These are phyloP conservation scores for Geranium rotundifolium DNA, from an alignment of 345 rosid genomes.

Conservation along the genomic window DNA sequence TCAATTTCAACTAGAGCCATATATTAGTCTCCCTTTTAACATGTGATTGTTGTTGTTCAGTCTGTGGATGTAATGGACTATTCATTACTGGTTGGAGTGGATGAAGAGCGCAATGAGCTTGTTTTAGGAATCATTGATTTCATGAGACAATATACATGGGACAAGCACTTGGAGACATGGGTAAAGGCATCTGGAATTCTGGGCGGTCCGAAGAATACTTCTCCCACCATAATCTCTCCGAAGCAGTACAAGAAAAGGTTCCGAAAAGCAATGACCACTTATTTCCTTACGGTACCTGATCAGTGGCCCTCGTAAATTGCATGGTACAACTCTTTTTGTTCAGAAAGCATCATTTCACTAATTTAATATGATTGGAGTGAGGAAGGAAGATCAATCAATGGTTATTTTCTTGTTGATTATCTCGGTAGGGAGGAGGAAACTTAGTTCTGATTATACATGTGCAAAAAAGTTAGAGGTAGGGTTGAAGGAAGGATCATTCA, in stretches of 20 bases:
- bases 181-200: slow-evolving; percentile 83
- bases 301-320: slow-evolving; percentile 63
- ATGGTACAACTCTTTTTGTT: neutral
- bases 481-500: neutral
- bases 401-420: too few relatives aligned
- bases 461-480: too few relatives aligned
- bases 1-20: neutral
- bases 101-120: slow-evolving; percentile 71
- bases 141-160: slow-evolving; percentile 99
- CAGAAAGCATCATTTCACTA: too few relatives aligned
- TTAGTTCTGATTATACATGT: too few relatives aligned
- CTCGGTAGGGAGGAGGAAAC: too few relatives aligned
- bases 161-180: slow-evolving; percentile 98
- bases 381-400: too few relatives aligned
- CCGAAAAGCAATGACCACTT: slow-evolving; percentile 87
- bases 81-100: slow-evolving; percentile 92
- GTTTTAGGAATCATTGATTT: slow-evolving; percentile 93
- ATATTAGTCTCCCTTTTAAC: neutral
- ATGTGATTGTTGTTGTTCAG: slow-evolving; percentile 21
- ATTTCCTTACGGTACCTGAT: slow-evolving; percentile 87
- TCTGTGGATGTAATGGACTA: slow-evolving; percentile 91
- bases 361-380: too few relatives aligned
- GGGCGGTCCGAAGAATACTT: slow-evolving; percentile 69
- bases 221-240: slow-evolving; percentile 87
- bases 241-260: slow-evolving; percentile 89